phyloP scores from a whole-genome alignment of 148 eudicot species.

The Rhododendron williamsianum region DNA sequence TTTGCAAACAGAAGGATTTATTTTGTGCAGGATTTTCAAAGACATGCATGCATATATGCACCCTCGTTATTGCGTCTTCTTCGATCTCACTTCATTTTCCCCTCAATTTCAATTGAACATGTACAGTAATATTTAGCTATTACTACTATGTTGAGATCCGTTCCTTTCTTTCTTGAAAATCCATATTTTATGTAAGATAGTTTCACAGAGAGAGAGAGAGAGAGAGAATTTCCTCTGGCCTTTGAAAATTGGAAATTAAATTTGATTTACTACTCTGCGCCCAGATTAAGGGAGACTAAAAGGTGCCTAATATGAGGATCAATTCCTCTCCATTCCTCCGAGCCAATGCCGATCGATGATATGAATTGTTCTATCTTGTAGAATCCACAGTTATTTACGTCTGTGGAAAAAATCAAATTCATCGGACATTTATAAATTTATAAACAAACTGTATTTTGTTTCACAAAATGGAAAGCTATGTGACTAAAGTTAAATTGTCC shows the following conservation, averaged over 20 bases:
- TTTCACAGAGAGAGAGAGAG: not conserved
- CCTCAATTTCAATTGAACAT: not conserved
- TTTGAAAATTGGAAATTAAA: not conserved
- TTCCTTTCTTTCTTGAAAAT: not conserved
- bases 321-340: not conserved
- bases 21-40: not conserved
- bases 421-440: too few species aligned
- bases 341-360: not conserved
- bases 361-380: too few species aligned
- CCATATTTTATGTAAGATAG: not conserved
- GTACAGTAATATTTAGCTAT: not conserved
- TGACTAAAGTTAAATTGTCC: too few species aligned
- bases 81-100: not conserved
- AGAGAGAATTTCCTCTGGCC: not conserved
- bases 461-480: not conserved
- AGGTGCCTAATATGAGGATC: not conserved
- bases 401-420: too few species aligned
- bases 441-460: too few species aligned
- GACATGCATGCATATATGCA: not conserved
- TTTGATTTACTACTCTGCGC: not conserved
- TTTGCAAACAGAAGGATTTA: not conserved
- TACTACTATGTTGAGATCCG: not conserved
- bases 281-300: not conserved
- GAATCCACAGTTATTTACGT: too few species aligned
- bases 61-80: not conserved